Evolutionary conservation across 1,284 basidiomycete species (phyloP).

Genomic region (Coriolopsis trogii): DNA sequence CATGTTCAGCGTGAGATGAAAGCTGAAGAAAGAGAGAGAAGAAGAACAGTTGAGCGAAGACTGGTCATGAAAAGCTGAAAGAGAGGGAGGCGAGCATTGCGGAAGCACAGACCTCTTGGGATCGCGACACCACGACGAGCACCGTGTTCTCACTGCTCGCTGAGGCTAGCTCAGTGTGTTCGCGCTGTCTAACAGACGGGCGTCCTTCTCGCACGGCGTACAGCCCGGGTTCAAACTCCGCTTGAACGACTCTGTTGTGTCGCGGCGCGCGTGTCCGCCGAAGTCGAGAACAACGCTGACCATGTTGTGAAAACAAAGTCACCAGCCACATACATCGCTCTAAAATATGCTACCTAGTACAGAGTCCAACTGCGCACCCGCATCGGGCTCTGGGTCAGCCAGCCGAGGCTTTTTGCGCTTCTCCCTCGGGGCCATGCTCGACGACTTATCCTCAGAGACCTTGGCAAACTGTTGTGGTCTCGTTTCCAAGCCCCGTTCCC

Average conservation of each 20-base stretch:
- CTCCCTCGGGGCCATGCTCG: constrained; percentile 43
- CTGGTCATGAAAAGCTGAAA: constrained; percentile 58
- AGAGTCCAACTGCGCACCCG: constrained; percentile 42
- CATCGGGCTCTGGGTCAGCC: constrained; percentile 24
- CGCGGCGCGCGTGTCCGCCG: not conserved
- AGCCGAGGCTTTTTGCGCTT: constrained; percentile 34
- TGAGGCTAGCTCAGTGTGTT: constrained; percentile 57
- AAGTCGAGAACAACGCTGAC: not conserved
- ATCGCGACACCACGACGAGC: constrained; percentile 57
- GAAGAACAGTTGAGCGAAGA: constrained; percentile 60
- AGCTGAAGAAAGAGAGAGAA: constrained; percentile 66
- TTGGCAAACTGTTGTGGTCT: constrained; percentile 20
- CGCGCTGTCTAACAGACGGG: constrained; percentile 59
- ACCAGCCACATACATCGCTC: not conserved
- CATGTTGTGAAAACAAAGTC: constrained; percentile 5
- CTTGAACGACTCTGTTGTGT: constrained; percentile 39
- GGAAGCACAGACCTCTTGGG: constrained; percentile 85
- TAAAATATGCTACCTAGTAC: constrained; percentile 63
- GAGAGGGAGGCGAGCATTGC: constrained; percentile 78
- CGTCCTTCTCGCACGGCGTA: constrained; percentile 20
- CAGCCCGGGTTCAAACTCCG: constrained; percentile 46
- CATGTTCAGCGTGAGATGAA: constrained; percentile 56
- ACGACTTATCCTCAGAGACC: constrained; percentile 45
- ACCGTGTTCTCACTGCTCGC: constrained; percentile 53
- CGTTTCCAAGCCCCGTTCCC: constrained; percentile 2